phyloP scores from a whole-genome alignment of 768 basidiomycete genomes.

The Suillus alpinus region DNA sequence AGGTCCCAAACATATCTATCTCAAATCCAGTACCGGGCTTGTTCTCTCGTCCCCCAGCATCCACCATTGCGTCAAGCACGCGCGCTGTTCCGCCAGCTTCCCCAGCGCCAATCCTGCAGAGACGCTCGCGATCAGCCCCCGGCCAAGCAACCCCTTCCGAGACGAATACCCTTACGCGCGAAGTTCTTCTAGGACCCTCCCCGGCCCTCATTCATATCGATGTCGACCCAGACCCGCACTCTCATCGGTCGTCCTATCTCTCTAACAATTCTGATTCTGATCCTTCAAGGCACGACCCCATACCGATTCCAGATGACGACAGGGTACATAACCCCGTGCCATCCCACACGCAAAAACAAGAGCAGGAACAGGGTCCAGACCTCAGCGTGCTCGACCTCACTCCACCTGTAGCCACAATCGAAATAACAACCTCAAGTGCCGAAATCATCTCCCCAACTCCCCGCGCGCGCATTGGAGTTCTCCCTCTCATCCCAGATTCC shows the following conservation, averaged over 20 bases:
- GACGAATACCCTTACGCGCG: slow-evolving; percentile 4
- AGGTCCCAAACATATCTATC: not conserved
- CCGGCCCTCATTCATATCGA: slow-evolving; percentile 26
- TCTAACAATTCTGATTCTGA: slow-evolving; percentile 3
- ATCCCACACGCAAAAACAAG: not conserved
- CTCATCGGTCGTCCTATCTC: not conserved
- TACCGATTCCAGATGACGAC: slow-evolving; percentile 24
- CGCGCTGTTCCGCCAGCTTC: slow-evolving; percentile 22
- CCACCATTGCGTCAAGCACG: slow-evolving; percentile 13
- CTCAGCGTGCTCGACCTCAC: not conserved
- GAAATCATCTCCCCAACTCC: slow-evolving; percentile 12
- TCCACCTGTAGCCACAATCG: slow-evolving; percentile 15
- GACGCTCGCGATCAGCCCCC: slow-evolving; percentile 14
- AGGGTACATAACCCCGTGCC: slow-evolving; percentile 17
- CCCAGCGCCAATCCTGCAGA: slow-evolving; percentile 7
- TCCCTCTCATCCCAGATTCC: slow-evolving; percentile 19
- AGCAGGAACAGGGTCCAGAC: slow-evolving; percentile 3
- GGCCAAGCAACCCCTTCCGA: slow-evolving; percentile 17
- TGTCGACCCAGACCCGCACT: not conserved
- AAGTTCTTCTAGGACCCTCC: slow-evolving; percentile 20
- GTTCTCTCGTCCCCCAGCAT: slow-evolving; percentile 10
- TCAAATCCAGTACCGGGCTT: not conserved
- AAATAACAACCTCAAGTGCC: not conserved
- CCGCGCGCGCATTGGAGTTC: not conserved
- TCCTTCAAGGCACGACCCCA: slow-evolving; percentile 16